Conservation (phyloP, 257 asterid genomes). For the Perilla frutescens region DNA sequence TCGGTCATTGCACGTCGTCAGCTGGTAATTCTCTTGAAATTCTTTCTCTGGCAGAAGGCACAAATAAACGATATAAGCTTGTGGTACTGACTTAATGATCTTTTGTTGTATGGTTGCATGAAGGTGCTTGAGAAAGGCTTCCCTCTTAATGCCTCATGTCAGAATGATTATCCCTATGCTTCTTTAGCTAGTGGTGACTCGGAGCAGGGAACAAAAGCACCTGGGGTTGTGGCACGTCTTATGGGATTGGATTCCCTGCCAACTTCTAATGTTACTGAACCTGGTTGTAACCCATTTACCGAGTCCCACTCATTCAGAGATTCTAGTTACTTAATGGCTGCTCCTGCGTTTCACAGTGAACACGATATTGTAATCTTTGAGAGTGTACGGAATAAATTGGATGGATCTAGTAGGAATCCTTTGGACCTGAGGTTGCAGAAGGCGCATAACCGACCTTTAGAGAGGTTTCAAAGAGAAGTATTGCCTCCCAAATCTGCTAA, state of each 20-base stretch:
- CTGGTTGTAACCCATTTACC: conserved; percentile 45
- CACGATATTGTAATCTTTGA: conserved; percentile 80
- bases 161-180: conserved; percentile 55
- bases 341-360: conserved; percentile 56
- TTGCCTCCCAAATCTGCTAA: conserved; percentile 89
- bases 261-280: conserved; percentile 57
- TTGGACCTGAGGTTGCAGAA: conserved; percentile 69
- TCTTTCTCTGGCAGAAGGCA: conserved; percentile 12
- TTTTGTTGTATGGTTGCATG: conserved; percentile 32
- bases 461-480: conserved; percentile 84
- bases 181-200: conserved; percentile 67
- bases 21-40: conserved; percentile 53
- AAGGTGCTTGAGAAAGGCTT: conserved; percentile 66
- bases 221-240: conserved; percentile 98
- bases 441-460: conserved; percentile 67
- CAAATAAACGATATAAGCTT: conserved; percentile 25
- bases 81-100: conserved; percentile 19
- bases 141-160: conserved; percentile 46
- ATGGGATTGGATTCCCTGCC: conserved; percentile 98
- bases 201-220: conserved; percentile 64
- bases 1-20: conserved; percentile 54
- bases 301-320: conserved; percentile 71
- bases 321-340: conserved; percentile 52
- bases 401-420: conserved; percentile 74
- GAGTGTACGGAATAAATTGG: conserved; percentile 79